Base-by-base conservation (phyloP, 2,329 filamentous ascomycete genomes). In the Coniochaeta pulveracea region DNA sequence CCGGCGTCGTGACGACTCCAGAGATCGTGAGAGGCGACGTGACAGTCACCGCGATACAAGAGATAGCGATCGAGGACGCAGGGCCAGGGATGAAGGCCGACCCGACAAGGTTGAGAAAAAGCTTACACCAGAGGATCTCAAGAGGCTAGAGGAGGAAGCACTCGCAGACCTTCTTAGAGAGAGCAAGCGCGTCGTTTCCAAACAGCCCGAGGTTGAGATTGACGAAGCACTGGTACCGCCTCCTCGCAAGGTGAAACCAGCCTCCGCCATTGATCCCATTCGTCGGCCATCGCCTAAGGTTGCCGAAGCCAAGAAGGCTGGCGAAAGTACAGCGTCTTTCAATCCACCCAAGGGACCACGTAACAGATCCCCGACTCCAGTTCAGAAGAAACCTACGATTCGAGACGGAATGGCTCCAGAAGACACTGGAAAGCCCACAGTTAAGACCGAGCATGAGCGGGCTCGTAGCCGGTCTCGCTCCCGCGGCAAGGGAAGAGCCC, bases 191-290 rank as follows among this genome's bases (percentile, higher is more conserved):
- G 56, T 60, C 17, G 50, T 58, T 4, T 54, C 58, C 3, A 64
- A 66, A 38, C 61, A 66, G 35, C 65, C 63, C 6, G 72, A 75
- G 43, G 46, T 72, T 28, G 72, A 76, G 41, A 56, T 75, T 24
- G 72, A 76, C 38, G 59, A 66, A 32, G 62, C 66, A 10, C 54
- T 76, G 17, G 65, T 62, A 3, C 72, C 72, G 3, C 72, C 72
- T 2, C 72, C 69, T 2, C 56, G 50, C 60, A 66, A 56, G 42
- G 47, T 47, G 30, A 64, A 49, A 56, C 70, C 70, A 1, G 65
- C 65, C 4, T 76, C 72, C 14, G 72, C 72, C 19, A 76, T 76
- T 37, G 64, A 72, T 35, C 72, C 72, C 2, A 68, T 75, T 33
- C 52, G 60, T 34, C 51, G 60, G 32, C 62, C 67, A 11, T 59